These are phyloP conservation scores for Colletotrichum tanaceti DNA, from an alignment of 2,329 filamentous ascomycete genomes.

Conservation along the genomic window DNA sequence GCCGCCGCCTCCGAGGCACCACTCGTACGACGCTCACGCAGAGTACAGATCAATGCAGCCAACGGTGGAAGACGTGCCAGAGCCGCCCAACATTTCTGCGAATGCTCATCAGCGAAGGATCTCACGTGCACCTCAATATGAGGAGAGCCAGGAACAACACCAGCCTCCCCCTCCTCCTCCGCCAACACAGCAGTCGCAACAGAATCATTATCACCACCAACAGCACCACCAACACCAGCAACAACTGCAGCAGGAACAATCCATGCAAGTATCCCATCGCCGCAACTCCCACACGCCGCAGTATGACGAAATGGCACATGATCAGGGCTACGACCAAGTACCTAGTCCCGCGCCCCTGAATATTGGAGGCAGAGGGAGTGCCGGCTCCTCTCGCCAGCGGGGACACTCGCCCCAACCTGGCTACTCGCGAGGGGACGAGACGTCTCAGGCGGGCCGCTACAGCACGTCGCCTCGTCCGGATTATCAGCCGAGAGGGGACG, in stretches of 20 bases:
- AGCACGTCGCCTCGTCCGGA: conserved; percentile 44
- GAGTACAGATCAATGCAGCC: conserved; percentile 68
- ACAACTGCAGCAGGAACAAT: conserved; percentile 11
- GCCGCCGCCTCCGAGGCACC: conserved; percentile 56
- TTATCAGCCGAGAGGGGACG: conserved; percentile 33
- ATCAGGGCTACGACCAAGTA: conserved; percentile 50
- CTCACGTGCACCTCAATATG: conserved; percentile 44
- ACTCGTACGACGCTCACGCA: conserved; percentile 63
- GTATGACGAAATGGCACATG: conserved; percentile 51
- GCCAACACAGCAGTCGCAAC: background rate
- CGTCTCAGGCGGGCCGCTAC: conserved; percentile 43
- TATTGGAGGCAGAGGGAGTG: conserved; percentile 52
- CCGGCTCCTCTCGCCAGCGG: conserved; percentile 35
- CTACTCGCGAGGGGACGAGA: conserved; percentile 27
- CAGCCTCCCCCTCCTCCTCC: conserved; percentile 6
- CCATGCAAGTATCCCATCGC: conserved; percentile 15
- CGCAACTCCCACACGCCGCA: conserved; percentile 40
- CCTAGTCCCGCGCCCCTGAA: conserved; percentile 60
- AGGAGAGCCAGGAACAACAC: conserved; percentile 41
- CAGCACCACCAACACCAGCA: conserved; percentile 5
- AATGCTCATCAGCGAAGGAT: conserved; percentile 45
- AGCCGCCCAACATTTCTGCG: conserved; percentile 54
- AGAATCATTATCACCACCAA: conserved; percentile 6
- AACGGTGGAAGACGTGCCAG: conserved; percentile 73
- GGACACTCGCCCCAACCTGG: conserved; percentile 28